Evolutionary conservation across 768 basidiomycete species (phyloP).

Genomic region (Mycena belliarum): DNA sequence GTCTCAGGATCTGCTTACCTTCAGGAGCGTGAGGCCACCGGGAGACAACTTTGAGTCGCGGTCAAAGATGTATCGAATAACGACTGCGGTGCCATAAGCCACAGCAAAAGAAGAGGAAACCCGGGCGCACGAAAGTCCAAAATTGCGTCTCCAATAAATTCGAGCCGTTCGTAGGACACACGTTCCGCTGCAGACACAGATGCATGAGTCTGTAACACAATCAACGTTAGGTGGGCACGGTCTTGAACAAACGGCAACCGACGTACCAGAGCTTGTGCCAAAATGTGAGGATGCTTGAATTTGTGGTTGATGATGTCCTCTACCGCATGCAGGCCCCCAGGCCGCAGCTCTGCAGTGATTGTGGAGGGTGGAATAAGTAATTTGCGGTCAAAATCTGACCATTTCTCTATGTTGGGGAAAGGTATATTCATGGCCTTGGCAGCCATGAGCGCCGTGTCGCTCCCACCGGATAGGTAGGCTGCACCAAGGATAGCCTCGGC

Average conservation of each 20-base stretch:
- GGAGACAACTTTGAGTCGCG: slow-evolving; percentile 66
- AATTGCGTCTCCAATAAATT: slow-evolving; percentile 86
- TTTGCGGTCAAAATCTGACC: slow-evolving; percentile 70
- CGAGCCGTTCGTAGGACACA: slow-evolving; percentile 71
- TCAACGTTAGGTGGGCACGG: not conserved
- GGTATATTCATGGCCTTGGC: slow-evolving; percentile 68
- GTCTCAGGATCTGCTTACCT: slow-evolving; percentile 44
- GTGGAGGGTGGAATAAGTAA: slow-evolving; percentile 44
- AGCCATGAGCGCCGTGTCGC: slow-evolving; percentile 62
- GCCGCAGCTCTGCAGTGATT: slow-evolving; percentile 44
- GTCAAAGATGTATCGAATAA: slow-evolving; percentile 68
- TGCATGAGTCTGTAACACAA: slow-evolving; percentile 59
- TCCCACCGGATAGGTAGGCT: slow-evolving; percentile 74
- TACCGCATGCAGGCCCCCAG: slow-evolving; percentile 54
- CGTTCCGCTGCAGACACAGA: slow-evolving; percentile 57
- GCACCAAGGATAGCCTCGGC: slow-evolving; percentile 85
- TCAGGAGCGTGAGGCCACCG: slow-evolving; percentile 77
- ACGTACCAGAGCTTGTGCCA: slow-evolving; percentile 71
- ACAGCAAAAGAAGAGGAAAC: slow-evolving; percentile 2
- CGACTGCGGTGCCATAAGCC: slow-evolving; percentile 48
- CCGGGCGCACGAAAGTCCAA: slow-evolving; percentile 74
- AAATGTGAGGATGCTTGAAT: slow-evolving; percentile 61
- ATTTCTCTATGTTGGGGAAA: slow-evolving; percentile 61
- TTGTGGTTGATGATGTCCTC: slow-evolving; percentile 65
- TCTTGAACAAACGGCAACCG: not conserved